Evolutionary conservation across 2,329 filamentous ascomycete species (phyloP), one percentile per base, ranked within the genome.

Genomic region (Huntiella omanensis): DNA sequence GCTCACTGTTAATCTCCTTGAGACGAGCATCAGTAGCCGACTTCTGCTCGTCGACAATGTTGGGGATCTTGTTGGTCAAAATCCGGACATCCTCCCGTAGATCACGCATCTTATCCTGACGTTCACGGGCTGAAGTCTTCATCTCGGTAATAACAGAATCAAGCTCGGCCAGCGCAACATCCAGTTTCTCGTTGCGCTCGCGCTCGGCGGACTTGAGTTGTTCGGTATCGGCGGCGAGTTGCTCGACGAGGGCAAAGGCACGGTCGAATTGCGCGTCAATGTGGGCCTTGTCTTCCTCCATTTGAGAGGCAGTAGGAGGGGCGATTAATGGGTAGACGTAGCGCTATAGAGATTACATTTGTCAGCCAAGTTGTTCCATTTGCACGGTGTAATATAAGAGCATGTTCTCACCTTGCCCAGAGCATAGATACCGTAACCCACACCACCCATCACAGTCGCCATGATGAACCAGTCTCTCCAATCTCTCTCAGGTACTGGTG

Each of bases 381-480:
- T 28, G 6, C 22, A 10, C 22, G 3, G 8, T 28, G 3, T 28
- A 1, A 10, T 19, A 19, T 19, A 7, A n/a, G 5, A 3, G 17
- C 16, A 16, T 6, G 32, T 11, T 47, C 59, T 34, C 66, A 85
- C 82, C 74, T 92, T 92, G 50, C 86, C 83, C 12, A 95, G 72
- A 53, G 80, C 75, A 59, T 91, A 98, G 16, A 94, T 63, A 0
- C 87, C 88, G 57, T 95, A 96, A 35, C 85, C 73, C 15, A 95
- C 79, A 42, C 87, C 85, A 48, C 86, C 81, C 52, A 92, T 80
- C 10, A 96, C 83, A 0, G 91, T 98, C 5, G 91, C 91, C 85
- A 96, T 94, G 62, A 98, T 96, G 64, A 98, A 98, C 83, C 86
- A 96, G 59, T 98, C 91, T 51, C 92, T 75, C 91, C 91, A 98